phyloP scores from a whole-genome alignment of 2,329 filamentous ascomycete species.

The Escovopsis weberi region DNA sequence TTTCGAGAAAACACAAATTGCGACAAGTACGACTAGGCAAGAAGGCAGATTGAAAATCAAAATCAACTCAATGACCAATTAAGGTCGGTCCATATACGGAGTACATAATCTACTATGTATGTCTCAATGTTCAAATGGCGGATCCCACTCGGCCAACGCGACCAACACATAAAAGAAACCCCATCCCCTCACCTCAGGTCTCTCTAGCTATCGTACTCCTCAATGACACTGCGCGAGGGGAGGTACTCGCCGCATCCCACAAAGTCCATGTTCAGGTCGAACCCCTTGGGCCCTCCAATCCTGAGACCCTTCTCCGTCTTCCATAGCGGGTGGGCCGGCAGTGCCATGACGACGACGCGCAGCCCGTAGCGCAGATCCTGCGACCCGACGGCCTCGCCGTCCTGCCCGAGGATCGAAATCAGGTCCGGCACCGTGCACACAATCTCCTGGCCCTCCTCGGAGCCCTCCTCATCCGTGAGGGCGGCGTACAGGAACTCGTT shows the following conservation, averaged over 20 bases:
- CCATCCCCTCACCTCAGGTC: too few species aligned
- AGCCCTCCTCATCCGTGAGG: slow-evolving; percentile 16
- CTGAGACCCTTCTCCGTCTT: slow-evolving; percentile 21
- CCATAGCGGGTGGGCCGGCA: slow-evolving; percentile 36
- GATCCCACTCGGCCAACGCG: too few species aligned
- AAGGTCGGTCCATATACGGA: too few species aligned
- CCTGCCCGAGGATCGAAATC: slow-evolving; percentile 23
- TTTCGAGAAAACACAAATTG: neutral
- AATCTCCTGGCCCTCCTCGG: slow-evolving; percentile 15
- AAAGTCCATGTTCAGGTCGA: slow-evolving; percentile 17
- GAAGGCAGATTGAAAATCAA: too few species aligned
- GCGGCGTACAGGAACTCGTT: slow-evolving; percentile 27
- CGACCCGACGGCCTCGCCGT: slow-evolving; percentile 35
- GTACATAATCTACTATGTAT: too few species aligned
- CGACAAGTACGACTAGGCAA: neutral
- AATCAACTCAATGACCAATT: too few species aligned
- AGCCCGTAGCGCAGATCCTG: slow-evolving; percentile 37
- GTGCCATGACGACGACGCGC: slow-evolving; percentile 32
- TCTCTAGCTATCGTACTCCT: slow-evolving; percentile 4
- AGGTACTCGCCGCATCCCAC: slow-evolving; percentile 22
- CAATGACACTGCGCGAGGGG: slow-evolving; percentile 33
- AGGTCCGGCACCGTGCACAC: slow-evolving; percentile 23
- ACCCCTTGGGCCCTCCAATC: slow-evolving; percentile 20
- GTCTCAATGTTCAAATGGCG: too few species aligned
- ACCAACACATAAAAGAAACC: too few species aligned